Evolutionary conservation across 305 asterid species (phyloP).

Genomic region (Solanum hybrid): DNA sequence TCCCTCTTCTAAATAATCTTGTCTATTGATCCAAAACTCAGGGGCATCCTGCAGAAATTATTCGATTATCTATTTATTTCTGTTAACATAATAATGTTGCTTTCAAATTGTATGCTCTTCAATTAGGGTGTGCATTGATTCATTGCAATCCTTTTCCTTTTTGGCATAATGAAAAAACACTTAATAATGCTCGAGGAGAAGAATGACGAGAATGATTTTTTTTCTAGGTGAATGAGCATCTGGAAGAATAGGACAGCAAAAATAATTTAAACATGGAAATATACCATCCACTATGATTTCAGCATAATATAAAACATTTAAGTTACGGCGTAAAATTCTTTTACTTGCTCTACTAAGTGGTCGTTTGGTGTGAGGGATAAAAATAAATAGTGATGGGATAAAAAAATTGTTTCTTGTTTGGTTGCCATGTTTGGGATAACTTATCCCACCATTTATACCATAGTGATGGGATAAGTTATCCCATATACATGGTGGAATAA

Average conservation of each 20-base stretch:
- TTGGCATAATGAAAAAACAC: not conserved
- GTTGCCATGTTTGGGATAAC: too few relatives aligned
- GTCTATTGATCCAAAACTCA: conserved; percentile 92
- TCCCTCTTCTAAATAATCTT: conserved; percentile 97
- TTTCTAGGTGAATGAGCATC: not conserved
- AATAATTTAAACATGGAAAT: not conserved
- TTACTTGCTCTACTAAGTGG: not conserved
- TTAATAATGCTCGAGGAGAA: not conserved
- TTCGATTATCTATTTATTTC: not conserved
- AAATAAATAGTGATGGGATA: too few relatives aligned
- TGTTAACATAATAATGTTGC: not conserved
- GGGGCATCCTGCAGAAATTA: conserved; percentile 79
- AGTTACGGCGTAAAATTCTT: not conserved
- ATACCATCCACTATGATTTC: not conserved
- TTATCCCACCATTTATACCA: too few relatives aligned
- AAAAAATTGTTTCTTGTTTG: too few relatives aligned
- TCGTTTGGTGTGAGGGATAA: not conserved
- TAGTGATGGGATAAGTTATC: too few relatives aligned
- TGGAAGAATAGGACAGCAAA: not conserved
- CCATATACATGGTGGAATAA: too few relatives aligned
- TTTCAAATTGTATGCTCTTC: not conserved
- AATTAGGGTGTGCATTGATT: not conserved
- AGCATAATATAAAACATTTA: not conserved
- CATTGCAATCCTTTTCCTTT: not conserved
- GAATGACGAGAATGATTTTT: not conserved